Base-by-base conservation (phyloP, 768 basidiomycete genomes). In the Mycena venus region DNA sequence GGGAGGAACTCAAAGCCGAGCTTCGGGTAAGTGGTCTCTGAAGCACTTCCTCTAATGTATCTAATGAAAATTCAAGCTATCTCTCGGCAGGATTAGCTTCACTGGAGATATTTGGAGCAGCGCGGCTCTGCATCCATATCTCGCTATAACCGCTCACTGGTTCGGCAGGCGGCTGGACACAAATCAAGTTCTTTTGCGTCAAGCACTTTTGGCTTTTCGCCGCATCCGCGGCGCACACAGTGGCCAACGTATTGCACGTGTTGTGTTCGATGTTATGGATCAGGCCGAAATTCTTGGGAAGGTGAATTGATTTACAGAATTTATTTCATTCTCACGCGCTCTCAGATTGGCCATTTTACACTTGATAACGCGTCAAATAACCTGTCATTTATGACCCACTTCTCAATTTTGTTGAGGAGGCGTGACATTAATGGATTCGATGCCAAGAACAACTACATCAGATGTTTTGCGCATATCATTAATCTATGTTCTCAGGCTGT, bases 1-100 rank as follows among this genome's bases (percentile, higher is more conserved):
- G 80, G 61, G 47, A 70, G 11, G 42, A 64, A 42, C 56, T 82
- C n/a, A 80, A 77, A 53, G 11, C 23, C 15, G 72, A 82, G 10
- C 73, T 83, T 29, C 66, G 49, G 61, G 82, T 83, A 67, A 55
- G 77, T 58, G n/a, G 14, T 67, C 34, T 49, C n/a, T 49, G n/a
- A 49, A 25, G n/a, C 23, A 49, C 47, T 23, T 49, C 23, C 47
- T 49, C 23, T 7, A 25, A 25, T 25, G n/a, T 49, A 49, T 49
- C 47, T 49, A 49, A 49, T 49, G 23, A n/a, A 49, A 49, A 32
- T 49, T 36, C 14, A 47, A 65, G 63, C 29, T n/a, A 19, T 49
- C 63, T 15, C 32, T 65, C 19, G 63, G 63, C 44, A 49, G 32
- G 29, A 65, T 65, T 47, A 32, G 17, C 19, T 65, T 65, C 23